Evolutionary conservation across 805 yeast species (phyloP).

Genomic region (Isabelozyma gotoi): DNA sequence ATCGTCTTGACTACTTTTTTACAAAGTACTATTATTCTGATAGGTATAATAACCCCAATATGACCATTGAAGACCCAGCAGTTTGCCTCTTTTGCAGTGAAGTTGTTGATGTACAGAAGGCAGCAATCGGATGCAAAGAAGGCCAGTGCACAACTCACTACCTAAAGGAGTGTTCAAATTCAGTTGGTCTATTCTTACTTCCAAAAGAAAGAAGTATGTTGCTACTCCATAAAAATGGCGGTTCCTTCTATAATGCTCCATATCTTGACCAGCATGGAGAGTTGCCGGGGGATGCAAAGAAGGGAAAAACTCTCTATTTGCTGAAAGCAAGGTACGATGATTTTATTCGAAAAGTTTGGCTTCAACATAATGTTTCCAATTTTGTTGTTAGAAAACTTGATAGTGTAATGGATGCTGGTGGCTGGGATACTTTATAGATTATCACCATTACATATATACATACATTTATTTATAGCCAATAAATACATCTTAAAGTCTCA

Average conservation of each 20-base stretch:
- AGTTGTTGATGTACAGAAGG: constrained; percentile 64
- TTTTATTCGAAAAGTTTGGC: constrained; percentile 67
- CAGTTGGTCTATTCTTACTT: constrained; percentile 68
- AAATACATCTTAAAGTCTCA: too few relatives aligned
- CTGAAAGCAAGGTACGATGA: constrained; percentile 62
- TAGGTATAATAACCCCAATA: constrained; percentile 37
- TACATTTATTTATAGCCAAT: too few relatives aligned
- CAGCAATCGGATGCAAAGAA: constrained; percentile 48
- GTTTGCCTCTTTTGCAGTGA: constrained; percentile 82
- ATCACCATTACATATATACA: too few relatives aligned
- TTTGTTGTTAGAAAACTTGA: constrained; percentile 79
- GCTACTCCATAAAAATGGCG: constrained; percentile 69
- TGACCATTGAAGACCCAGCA: constrained; percentile 66
- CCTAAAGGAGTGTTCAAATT: constrained; percentile 58
- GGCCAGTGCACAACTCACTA: constrained; percentile 85
- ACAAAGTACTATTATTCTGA: constrained; percentile 54
- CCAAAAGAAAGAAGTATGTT: constrained; percentile 69
- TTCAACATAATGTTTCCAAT: constrained; percentile 76
- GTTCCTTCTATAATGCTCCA: constrained; percentile 83
- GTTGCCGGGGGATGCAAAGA: constrained; percentile 68
- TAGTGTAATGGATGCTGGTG: constrained; percentile 80
- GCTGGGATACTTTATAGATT: constrained; percentile 81
- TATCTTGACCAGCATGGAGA: constrained; percentile 87
- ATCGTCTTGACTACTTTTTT: constrained; percentile 65
- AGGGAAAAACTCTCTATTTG: constrained; percentile 70